Conservation (phyloP, 2,329 filamentous ascomycete species). For the Neurospora sp. region DNA sequence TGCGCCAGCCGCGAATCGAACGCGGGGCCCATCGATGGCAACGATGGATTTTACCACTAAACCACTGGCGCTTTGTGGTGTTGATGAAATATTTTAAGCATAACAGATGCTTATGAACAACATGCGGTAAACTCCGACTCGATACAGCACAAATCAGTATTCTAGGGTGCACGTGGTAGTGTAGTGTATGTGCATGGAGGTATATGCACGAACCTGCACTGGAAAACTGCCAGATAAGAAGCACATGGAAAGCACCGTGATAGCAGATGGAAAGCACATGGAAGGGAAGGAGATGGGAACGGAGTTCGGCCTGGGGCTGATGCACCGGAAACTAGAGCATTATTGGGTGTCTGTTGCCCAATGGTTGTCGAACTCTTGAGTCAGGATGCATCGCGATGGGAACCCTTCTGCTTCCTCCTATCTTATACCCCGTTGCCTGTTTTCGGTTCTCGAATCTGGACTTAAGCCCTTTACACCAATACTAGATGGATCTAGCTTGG, state of each 20-base stretch:
- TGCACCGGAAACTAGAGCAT: background rate
- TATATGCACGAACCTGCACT: too few relatives aligned
- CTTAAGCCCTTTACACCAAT: background rate
- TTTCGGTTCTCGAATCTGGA: background rate
- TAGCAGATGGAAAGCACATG: too few relatives aligned
- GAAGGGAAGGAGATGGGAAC: background rate
- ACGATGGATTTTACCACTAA: conserved; percentile 45
- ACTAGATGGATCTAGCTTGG: background rate
- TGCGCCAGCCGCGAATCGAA: conserved; percentile 20
- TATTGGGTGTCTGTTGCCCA: background rate
- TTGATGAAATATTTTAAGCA: background rate
- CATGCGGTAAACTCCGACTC: too few relatives aligned
- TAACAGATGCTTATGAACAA: background rate
- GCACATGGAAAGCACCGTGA: too few relatives aligned
- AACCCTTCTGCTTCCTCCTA: background rate
- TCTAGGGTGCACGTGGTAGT: too few relatives aligned
- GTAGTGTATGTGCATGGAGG: too few relatives aligned
- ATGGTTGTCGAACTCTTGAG: background rate
- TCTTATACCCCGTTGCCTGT: background rate
- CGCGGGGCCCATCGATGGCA: conserved; percentile 38
- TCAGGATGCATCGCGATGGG: background rate
- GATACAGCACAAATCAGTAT: too few relatives aligned
- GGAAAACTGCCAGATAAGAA: too few relatives aligned
- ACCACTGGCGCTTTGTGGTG: conserved; percentile 25
- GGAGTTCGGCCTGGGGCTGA: background rate